Conservation (phyloP, 1,139 yeast species). For the Groenewaldozyma auringiensis region DNA sequence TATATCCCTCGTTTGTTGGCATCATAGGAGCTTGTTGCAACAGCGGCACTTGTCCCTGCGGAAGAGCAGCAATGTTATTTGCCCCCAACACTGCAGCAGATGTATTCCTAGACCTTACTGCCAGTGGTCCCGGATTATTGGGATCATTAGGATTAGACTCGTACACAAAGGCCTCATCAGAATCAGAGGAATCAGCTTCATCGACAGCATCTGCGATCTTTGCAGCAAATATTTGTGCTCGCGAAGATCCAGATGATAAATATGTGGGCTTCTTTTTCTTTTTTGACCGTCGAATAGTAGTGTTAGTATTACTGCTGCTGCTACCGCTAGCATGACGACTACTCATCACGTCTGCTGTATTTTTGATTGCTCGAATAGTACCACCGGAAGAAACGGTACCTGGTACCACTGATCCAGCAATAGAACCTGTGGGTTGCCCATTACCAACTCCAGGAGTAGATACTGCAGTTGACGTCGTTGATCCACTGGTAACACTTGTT, state of each 20-base stretch:
- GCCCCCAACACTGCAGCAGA: not conserved
- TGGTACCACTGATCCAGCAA: not conserved
- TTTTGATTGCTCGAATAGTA: not conserved
- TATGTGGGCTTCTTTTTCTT: conserved; percentile 22
- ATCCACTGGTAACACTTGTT: not conserved
- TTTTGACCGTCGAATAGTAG: conserved; percentile 10
- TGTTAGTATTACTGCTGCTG: conserved; percentile 10
- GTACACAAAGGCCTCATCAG: conserved; percentile 91
- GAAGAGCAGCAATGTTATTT: too few relatives aligned
- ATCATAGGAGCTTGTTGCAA: not conserved
- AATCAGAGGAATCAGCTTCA: conserved; percentile 76
- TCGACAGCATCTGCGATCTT: conserved; percentile 90
- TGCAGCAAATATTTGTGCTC: conserved; percentile 92
- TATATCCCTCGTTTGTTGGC: not conserved
- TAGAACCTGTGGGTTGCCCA: not conserved
- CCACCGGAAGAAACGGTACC: not conserved
- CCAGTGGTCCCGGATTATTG: not conserved
- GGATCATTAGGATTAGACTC: conserved; percentile 44
- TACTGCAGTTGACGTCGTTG: not conserved
- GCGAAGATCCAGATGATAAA: conserved; percentile 34
- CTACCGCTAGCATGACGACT: not conserved
- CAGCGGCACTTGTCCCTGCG: too few relatives aligned
- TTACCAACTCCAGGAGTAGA: not conserved
- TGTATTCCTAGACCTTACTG: not conserved
- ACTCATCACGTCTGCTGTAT: not conserved